A percentile compares a stretch with the other conserved stretches of the same genome.
These are phyloP conservation scores for Amanita muscaria DNA, from an alignment of 768 basidiomycete genomes.

Conservation along the genomic window DNA sequence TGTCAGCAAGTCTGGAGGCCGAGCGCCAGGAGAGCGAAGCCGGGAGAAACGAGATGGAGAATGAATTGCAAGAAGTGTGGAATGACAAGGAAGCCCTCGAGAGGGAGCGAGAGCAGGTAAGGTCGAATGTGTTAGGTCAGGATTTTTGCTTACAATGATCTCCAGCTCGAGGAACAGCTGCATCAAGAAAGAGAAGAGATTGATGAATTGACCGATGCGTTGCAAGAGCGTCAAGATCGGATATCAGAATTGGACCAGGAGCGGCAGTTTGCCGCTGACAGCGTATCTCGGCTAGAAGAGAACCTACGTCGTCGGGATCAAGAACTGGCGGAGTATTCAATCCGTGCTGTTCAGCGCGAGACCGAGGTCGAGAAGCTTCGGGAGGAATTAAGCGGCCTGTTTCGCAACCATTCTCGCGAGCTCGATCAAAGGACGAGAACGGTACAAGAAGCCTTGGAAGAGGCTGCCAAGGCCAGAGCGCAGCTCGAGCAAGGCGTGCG, in stretches of 20 bases:
- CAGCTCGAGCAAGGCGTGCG: constrained; percentile 42
- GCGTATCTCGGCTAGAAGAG: constrained; percentile 45
- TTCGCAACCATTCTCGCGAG: constrained; percentile 44
- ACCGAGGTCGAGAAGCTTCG: constrained; percentile 44
- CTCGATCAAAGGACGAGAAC: constrained; percentile 39
- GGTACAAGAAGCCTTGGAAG: constrained; percentile 37
- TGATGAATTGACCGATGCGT: constrained; percentile 34
- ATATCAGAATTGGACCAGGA: constrained; percentile 47
- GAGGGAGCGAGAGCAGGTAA: constrained; percentile 47
- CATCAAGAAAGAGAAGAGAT: constrained; percentile 44
- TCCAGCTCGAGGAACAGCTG: constrained; percentile 46
- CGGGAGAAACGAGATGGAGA: constrained; percentile 45
- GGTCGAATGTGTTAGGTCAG: not conserved
- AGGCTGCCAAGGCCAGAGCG: constrained; percentile 36
- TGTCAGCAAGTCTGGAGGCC: constrained; percentile 37
- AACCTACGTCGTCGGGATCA: constrained; percentile 48
- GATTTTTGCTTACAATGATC: not conserved
- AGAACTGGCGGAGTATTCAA: constrained; percentile 41
- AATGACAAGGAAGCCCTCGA: constrained; percentile 44
- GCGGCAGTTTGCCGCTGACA: constrained; percentile 45
- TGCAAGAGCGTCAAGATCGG: constrained; percentile 48
- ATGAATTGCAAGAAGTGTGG: constrained; percentile 45
- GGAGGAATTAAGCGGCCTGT: constrained; percentile 44
- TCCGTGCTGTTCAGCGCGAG: constrained; percentile 39
- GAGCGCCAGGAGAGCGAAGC: constrained; percentile 53